These are phyloP conservation scores for Globisporangium iwayamae DNA, from an alignment of 352 stramenopile genomes.

Conservation along the genomic window DNA sequence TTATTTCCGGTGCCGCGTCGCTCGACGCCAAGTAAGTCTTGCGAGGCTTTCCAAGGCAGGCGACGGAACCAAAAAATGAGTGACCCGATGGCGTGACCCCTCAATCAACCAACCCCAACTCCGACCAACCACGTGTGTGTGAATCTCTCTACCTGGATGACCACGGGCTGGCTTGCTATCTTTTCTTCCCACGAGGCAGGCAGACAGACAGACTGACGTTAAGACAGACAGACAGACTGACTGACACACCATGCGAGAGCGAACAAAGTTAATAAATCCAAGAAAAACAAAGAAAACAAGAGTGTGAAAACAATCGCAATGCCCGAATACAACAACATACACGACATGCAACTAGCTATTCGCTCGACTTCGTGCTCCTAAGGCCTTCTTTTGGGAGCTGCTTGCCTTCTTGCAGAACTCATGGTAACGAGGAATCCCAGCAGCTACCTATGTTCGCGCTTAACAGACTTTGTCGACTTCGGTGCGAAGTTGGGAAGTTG, in stretches of 20 bases:
- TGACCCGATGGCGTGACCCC: slow-evolving; percentile 4
- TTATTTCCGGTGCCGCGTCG: slow-evolving; percentile 96
- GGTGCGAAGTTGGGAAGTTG: too few relatives aligned
- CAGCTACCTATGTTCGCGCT: too few relatives aligned
- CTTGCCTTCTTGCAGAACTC: too few relatives aligned
- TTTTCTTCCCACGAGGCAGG: background rate
- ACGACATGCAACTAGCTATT: background rate
- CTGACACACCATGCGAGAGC: background rate
- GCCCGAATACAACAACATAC: slow-evolving; percentile 5
- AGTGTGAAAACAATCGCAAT: slow-evolving; percentile 5
- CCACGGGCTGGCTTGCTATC: background rate
- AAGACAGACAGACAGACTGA: slow-evolving; percentile 5
- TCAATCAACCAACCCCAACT: slow-evolving; percentile 4
- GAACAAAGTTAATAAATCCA: slow-evolving; percentile 7
- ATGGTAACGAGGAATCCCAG: too few relatives aligned
- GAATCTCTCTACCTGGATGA: background rate
- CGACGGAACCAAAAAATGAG: slow-evolving; percentile 3
- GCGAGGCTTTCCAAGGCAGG: background rate
- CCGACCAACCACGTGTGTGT: background rate
- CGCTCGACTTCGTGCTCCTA: background rate
- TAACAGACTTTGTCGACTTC: too few relatives aligned
- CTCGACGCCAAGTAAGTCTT: slow-evolving; percentile 81
- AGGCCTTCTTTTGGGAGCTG: too few relatives aligned
- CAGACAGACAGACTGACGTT: background rate
- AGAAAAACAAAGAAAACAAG: slow-evolving; percentile 6